Conservation (phyloP, 2,329 filamentous ascomycete genomes). For the Neonectria punicea region DNA sequence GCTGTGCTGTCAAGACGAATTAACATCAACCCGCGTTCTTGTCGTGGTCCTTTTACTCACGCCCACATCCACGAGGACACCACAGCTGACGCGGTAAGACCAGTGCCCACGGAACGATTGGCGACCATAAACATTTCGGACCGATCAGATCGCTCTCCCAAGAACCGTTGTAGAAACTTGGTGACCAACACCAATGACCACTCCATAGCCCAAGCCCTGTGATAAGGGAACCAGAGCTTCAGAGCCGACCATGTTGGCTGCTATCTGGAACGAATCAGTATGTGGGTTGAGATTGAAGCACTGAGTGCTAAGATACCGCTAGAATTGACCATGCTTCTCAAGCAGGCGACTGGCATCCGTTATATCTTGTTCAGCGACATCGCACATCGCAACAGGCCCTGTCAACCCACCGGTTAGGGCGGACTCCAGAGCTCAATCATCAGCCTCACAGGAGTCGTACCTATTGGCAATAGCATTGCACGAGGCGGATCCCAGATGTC, state of each 20-base stretch:
- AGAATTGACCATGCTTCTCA: too few relatives aligned
- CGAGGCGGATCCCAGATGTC: too few relatives aligned
- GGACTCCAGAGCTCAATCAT: too few relatives aligned
- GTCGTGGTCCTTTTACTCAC: not conserved
- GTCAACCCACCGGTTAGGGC: too few relatives aligned
- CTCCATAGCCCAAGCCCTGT: slow-evolving; percentile 21
- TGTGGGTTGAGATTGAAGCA: too few relatives aligned
- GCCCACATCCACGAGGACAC: slow-evolving; percentile 23
- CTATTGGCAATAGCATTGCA: too few relatives aligned
- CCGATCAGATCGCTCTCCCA: slow-evolving; percentile 18
- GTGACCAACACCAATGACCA: slow-evolving; percentile 27
- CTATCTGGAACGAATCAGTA: too few relatives aligned
- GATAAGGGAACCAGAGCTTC: slow-evolving; percentile 17
- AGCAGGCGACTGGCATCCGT: too few relatives aligned
- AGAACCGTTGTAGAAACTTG: slow-evolving; percentile 12
- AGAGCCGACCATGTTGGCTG: not conserved
- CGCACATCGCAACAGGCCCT: too few relatives aligned
- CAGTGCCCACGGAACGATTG: slow-evolving; percentile 19
- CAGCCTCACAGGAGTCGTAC: too few relatives aligned
- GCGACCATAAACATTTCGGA: slow-evolving; percentile 26
- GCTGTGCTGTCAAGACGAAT: slow-evolving; percentile 1
- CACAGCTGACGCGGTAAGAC: slow-evolving; percentile 19
- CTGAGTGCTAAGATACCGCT: too few relatives aligned
- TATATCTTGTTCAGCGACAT: too few relatives aligned
- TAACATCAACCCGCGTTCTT: not conserved